phyloP scores from a whole-genome alignment of 495 filamentous ascomycete genomes.

The Aspergillus egyptiacus region DNA sequence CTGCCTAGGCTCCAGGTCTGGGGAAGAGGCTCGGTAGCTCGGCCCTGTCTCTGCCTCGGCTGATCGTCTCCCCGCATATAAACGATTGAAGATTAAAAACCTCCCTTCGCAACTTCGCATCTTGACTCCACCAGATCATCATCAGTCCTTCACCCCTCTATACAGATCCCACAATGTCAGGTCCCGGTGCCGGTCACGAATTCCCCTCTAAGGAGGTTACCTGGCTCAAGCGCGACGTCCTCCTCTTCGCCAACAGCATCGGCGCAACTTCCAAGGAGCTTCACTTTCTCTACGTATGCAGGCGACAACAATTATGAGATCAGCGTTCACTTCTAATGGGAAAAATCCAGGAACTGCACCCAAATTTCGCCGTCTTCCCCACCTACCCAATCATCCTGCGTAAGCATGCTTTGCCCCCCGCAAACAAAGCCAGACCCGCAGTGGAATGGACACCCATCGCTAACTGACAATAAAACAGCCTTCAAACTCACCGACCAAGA shows the following conservation, averaged over 20 bases:
- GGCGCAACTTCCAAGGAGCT: constrained; percentile 79
- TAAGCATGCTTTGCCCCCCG: constrained; percentile 43
- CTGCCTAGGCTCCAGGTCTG: too few species aligned
- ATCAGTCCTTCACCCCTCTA: too few species aligned
- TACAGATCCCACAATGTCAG: constrained; percentile 35
- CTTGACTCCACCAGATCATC: neutral
- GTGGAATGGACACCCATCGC: too few species aligned
- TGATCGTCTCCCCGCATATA: too few species aligned
- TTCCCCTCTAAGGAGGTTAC: constrained; percentile 65
- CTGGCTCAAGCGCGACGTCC: constrained; percentile 79
- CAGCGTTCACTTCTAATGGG: neutral
- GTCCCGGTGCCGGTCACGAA: constrained; percentile 72
- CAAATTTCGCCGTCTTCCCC: constrained; percentile 76
- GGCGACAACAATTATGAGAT: neutral
- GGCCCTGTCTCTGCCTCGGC: too few species aligned
- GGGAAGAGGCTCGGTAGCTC: too few species aligned
- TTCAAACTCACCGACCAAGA: constrained; percentile 77
- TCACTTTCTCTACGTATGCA: constrained; percentile 75
- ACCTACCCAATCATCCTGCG: constrained; percentile 80
- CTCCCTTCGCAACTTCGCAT: neutral
- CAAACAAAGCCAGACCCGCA: too few species aligned
- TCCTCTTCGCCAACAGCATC: constrained; percentile 85
- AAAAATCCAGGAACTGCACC: constrained; percentile 78
- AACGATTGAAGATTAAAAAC: too few species aligned
- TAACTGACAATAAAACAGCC: constrained; percentile 35